Evolutionary conservation across 176 grass and related monocot genomes (phyloP), one percentile per base, ranked within the genome.

Genomic region (Rhynchospora breviuscula): DNA sequence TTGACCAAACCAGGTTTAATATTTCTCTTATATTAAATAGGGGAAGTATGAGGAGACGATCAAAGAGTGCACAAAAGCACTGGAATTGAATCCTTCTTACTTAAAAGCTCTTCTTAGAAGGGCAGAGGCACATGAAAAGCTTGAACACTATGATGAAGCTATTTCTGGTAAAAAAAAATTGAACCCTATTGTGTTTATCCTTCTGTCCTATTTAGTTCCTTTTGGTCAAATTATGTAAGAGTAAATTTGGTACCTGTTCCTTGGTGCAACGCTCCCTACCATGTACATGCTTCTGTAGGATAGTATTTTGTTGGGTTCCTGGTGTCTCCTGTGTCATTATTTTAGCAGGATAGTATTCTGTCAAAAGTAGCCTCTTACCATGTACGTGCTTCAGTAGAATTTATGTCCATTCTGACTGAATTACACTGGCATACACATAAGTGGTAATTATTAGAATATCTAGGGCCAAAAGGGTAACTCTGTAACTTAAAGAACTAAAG

Each of bases 41-140:
- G 93, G 90, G 23, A 93, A 90, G 86, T 88, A 88, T 78, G 88
- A 95, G 44, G 88, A 99, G 3, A 92, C 91, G 3, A 81, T 99
- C 59, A 92, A 95, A 74, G 96, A 99, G 81, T 99, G 96, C 91
- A 99, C 91, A 48, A 99, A 93, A 85, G 96, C 96, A 59, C 80
- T 99, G 80, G 96, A 99, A 77, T 86, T 99, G 70, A 95, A 99
- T 88, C 91, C 96, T 56, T 90, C 88, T 1, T 95, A 99, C 57
- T 1, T 93, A 44, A 99, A 95, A 89, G 93, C 96, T 59, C 81
- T 99, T 64, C 79, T 99, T 73, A 89, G 96, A 88, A 95, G 93
- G 79, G 93, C 72, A 84, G 91, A 99, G 79, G 96, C 96, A 67
- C 91, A 93, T 81, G 96, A 99, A 86, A 99, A 95, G 78, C 93